Evolutionary conservation across 2,329 filamentous ascomycete species (phyloP).

Genomic region (Pseudogymnoascus sp.): DNA sequence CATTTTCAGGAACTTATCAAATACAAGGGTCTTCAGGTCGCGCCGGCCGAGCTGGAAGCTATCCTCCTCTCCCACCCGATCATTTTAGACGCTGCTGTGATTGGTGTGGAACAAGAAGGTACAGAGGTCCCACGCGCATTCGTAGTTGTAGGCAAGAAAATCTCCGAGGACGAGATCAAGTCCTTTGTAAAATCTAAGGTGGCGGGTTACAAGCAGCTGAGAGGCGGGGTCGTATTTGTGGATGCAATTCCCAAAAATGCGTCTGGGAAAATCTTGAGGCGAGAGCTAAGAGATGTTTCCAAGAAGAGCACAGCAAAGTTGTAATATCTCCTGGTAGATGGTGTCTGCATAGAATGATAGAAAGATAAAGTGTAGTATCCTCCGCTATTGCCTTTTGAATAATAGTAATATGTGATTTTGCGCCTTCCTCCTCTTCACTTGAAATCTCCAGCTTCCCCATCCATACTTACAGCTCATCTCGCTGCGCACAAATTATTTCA

Average conservation of each 20-base stretch:
- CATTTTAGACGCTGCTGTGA: constrained; percentile 54
- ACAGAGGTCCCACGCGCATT: constrained; percentile 56
- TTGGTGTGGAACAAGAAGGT: constrained; percentile 40
- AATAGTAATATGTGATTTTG: not conserved
- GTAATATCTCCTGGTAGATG: not conserved
- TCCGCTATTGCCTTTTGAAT: not conserved
- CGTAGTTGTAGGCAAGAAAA: constrained; percentile 34
- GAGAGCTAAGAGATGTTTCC: constrained; percentile 34
- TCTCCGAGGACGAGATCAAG: constrained; percentile 48
- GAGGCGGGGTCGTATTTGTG: constrained; percentile 63
- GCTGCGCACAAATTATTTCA: not conserved
- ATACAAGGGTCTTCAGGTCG: constrained; percentile 38
- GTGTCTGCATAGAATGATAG: not conserved
- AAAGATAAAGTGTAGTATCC: not conserved
- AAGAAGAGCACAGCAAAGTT: constrained; percentile 25
- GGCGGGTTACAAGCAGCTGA: constrained; percentile 58
- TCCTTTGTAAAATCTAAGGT: constrained; percentile 52
- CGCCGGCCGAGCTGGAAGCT: constrained; percentile 37
- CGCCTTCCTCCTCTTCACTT: not conserved
- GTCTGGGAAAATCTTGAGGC: constrained; percentile 45
- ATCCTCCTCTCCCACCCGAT: constrained; percentile 27
- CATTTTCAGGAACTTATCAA: constrained; percentile 40
- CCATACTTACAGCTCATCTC: not conserved
- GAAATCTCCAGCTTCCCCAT: not conserved
- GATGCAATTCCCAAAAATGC: constrained; percentile 66